Conservation (phyloP, 1,284 basidiomycete species). For the Testicularia cyperi region DNA sequence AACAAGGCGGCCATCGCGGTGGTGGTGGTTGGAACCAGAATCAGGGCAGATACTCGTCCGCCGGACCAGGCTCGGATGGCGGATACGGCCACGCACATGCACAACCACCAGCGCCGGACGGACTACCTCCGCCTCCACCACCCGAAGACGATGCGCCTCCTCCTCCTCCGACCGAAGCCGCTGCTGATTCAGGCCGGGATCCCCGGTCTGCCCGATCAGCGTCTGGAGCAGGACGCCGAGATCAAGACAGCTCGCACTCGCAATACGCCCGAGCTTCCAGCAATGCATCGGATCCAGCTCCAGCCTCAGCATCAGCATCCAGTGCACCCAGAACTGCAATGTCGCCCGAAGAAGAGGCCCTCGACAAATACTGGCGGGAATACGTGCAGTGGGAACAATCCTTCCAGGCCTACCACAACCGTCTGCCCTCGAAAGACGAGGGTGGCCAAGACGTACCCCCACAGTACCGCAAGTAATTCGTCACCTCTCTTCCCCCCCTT, state of each 20-base stretch:
- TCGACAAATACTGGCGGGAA: constrained; percentile 59
- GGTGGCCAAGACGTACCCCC: constrained; percentile 55
- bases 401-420: constrained; percentile 55
- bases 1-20: constrained; percentile 1
- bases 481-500: no score
- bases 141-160: constrained; percentile 44
- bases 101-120: constrained; percentile 31
- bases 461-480: constrained; percentile 50
- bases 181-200: neutral
- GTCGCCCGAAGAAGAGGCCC: constrained; percentile 45
- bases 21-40: constrained; percentile 19
- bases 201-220: no score
- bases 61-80: constrained; percentile 6
- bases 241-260: neutral
- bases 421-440: constrained; percentile 52
- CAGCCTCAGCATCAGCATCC: neutral
- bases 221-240: neutral
- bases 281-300: neutral
- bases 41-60: neutral
- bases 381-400: constrained; percentile 55
- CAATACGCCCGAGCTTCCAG: no score
- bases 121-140: constrained; percentile 36
- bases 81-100: constrained; percentile 13
- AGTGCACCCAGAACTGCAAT: constrained; percentile 13
- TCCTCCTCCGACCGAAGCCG: constrained; percentile 29